phyloP scores from a whole-genome alignment of 1,284 basidiomycete genomes.

The Pholiota adiposa region DNA sequence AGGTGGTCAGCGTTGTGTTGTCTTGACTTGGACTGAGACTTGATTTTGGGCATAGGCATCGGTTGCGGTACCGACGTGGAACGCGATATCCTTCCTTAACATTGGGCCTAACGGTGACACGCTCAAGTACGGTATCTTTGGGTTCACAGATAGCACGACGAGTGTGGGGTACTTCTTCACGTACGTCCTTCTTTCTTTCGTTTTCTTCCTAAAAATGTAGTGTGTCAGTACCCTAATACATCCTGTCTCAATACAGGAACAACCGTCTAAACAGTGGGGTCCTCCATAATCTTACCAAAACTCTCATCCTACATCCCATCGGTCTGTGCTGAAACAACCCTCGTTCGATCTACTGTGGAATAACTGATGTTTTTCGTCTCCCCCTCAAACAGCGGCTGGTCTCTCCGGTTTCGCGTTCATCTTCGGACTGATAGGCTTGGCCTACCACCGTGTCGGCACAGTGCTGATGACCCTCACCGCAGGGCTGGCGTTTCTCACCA shows the following conservation, averaged over 20 bases:
- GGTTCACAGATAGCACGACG: constrained; percentile 62
- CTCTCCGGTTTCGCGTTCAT: constrained; percentile 73
- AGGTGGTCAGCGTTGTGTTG: constrained; percentile 28
- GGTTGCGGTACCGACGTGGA: constrained; percentile 76
- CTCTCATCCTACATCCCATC: constrained; percentile 80
- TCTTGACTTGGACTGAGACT: background rate
- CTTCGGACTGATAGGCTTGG: constrained; percentile 69
- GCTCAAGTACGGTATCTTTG: constrained; percentile 76
- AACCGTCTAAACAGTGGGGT: constrained; percentile 43
- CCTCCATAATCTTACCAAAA: constrained; percentile 72
- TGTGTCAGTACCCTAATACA: background rate
- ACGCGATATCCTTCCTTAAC: constrained; percentile 68
- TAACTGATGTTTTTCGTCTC: constrained; percentile 5
- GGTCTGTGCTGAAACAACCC: constrained; percentile 38
- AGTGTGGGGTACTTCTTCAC: constrained; percentile 63
- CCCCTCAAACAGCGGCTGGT: constrained; percentile 55
- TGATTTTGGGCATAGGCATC: constrained; percentile 47
- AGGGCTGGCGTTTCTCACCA: constrained; percentile 65
- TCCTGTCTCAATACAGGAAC: background rate
- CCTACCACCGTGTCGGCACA: constrained; percentile 68
- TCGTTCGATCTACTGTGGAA: background rate
- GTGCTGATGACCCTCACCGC: constrained; percentile 75
- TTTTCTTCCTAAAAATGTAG: background rate
- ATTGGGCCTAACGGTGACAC: constrained; percentile 39
- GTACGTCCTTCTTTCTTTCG: constrained; percentile 23